These are phyloP conservation scores for Allomyces macrogynus DNA, from an alignment of 192 early-diverging fungal genomes.

Conservation along the genomic window DNA sequence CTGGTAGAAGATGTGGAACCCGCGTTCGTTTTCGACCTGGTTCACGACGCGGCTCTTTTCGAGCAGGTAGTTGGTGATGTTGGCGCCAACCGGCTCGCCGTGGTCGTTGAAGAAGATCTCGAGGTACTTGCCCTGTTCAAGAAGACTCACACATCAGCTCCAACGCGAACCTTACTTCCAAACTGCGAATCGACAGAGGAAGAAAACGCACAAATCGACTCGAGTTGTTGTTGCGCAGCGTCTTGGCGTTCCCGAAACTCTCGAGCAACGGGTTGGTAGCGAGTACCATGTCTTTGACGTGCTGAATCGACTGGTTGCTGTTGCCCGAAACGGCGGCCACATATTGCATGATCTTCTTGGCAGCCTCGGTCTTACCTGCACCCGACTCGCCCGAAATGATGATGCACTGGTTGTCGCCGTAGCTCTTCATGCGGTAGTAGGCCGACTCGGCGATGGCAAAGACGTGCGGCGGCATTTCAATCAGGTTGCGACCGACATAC, in stretches of 20 bases:
- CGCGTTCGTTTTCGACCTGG: conserved; percentile 81
- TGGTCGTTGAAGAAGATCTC: conserved; percentile 90
- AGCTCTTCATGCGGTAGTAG: conserved; percentile 85
- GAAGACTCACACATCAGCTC: not conserved
- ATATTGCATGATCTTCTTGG: conserved; percentile 92
- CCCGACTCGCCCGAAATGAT: conserved; percentile 95
- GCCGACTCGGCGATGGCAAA: conserved; percentile 86
- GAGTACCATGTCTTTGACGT: conserved; percentile 95
- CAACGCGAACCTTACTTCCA: not conserved
- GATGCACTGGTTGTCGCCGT: conserved; percentile 98
- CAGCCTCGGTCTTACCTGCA: conserved; percentile 81
- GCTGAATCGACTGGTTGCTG: conserved; percentile 50
- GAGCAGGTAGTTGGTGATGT: conserved; percentile 92
- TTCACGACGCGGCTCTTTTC: conserved; percentile 94
- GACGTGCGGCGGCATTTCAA: conserved; percentile 89
- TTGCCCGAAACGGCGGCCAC: conserved; percentile 86
- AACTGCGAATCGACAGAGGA: not conserved
- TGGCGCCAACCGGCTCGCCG: conserved; percentile 86
- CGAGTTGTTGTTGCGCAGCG: conserved; percentile 94
- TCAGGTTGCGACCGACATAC: conserved; percentile 67
- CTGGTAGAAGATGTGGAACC: conserved; percentile 97
- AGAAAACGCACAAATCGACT: conserved; percentile 71
- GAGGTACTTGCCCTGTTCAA: conserved; percentile 77
- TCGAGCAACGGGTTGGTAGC: conserved; percentile 97
- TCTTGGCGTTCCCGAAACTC: conserved; percentile 98